These are phyloP conservation scores for Nakazawaea holstii DNA, from an alignment of 805 yeast species.

Conservation along the genomic window DNA sequence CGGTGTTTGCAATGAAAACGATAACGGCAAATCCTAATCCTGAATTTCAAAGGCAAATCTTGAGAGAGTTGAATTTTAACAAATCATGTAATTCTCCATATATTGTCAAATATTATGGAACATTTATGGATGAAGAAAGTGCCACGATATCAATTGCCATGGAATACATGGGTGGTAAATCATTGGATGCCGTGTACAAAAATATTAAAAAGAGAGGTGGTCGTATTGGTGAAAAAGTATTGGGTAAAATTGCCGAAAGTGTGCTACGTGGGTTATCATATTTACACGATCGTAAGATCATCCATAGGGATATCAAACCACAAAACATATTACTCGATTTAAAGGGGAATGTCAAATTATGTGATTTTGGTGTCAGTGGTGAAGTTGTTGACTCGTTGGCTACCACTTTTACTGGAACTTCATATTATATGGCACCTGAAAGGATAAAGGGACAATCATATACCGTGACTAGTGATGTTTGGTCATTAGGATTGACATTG, in stretches of 20 bases:
- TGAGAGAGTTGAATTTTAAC: constrained; percentile 87
- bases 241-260: constrained; percentile 86
- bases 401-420: constrained; percentile 95
- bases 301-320: constrained; percentile 95
- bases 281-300: constrained; percentile 79
- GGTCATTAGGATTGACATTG: constrained; percentile 92
- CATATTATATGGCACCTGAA: constrained; percentile 98
- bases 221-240: constrained; percentile 85
- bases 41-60: constrained; percentile 81
- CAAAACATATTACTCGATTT: constrained; percentile 79
- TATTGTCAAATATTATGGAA: constrained; percentile 91
- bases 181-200: constrained; percentile 87
- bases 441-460: constrained; percentile 94
- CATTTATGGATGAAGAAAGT: constrained; percentile 70
- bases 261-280: constrained; percentile 83
- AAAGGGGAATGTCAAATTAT: constrained; percentile 79
- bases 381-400: constrained; percentile 94
- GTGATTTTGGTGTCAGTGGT: constrained; percentile 98
- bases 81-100: constrained; percentile 74
- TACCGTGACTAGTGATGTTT: constrained; percentile 90
- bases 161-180: constrained; percentile 96
- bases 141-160: constrained; percentile 89
- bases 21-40: constrained; percentile 77
- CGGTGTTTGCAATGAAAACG: constrained; percentile 77
- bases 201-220: constrained; percentile 70